Conservation (phyloP, 2,329 filamentous ascomycete species). For the Neonectria coccinea region DNA sequence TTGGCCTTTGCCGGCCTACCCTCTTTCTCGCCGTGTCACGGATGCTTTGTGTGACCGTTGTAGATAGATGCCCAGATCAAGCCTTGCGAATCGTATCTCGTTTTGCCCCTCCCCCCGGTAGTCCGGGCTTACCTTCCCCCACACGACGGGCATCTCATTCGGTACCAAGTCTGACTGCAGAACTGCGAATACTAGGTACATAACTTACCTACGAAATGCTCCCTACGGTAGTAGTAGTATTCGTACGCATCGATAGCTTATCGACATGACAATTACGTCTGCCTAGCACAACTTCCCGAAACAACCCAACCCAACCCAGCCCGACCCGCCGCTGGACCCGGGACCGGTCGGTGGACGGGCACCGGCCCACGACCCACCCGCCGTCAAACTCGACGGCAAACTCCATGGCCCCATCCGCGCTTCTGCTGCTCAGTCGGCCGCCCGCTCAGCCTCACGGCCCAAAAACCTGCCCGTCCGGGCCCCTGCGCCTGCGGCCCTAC, state of each 20-base stretch:
- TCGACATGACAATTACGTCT: neutral
- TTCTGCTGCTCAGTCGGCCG: conserved; percentile 37
- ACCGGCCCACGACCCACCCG: neutral
- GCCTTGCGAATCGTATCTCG: neutral
- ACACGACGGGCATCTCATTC: neutral
- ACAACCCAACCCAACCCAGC: neutral
- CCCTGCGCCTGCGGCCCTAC: conserved; percentile 10
- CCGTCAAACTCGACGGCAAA: conserved; percentile 14
- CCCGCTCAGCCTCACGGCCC: conserved; percentile 32
- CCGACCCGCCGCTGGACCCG: neutral
- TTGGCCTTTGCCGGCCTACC: neutral
- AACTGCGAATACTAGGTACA: neutral
- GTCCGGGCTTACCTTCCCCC: no score
- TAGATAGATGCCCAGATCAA: neutral
- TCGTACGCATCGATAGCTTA: neutral
- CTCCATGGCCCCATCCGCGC: conserved; percentile 34
- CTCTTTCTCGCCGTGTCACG: neutral
- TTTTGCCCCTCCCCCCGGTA: neutral
- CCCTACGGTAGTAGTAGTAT: neutral
- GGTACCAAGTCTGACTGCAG: neutral
- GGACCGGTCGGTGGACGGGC: neutral
- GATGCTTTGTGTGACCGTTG: neutral
- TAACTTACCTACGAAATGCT: neutral
- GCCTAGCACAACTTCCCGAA: neutral
- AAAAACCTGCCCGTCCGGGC: neutral